These are phyloP conservation scores for Agapanthus africanus DNA, from an alignment of 106 monocot genomes.

Conservation along the genomic window DNA sequence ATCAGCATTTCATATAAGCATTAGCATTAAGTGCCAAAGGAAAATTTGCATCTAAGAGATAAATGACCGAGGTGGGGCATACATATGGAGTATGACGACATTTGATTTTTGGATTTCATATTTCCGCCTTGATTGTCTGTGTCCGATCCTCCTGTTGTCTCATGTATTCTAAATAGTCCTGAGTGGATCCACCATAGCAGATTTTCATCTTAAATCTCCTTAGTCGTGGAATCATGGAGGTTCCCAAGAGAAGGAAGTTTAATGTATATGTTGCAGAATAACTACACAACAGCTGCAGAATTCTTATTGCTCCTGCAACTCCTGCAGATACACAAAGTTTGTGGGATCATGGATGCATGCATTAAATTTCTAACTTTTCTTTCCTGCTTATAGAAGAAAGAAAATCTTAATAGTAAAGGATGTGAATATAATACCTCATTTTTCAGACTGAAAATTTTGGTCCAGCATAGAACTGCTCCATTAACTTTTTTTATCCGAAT, in stretches of 20 bases:
- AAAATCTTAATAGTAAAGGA: neutral
- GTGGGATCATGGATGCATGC: neutral
- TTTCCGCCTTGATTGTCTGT: constrained; percentile 35
- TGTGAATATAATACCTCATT: constrained; percentile 29
- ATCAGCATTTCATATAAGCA: neutral
- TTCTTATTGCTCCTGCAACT: constrained; percentile 32
- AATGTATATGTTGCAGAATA: constrained; percentile 42
- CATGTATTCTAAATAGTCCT: constrained; percentile 20
- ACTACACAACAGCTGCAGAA: constrained; percentile 28
- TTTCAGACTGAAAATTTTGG: constrained; percentile 37
- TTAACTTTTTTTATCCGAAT: constrained; percentile 30
- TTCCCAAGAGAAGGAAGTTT: constrained; percentile 58
- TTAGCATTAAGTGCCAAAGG: neutral
- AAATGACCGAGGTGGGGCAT: neutral
- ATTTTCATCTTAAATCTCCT: constrained; percentile 14
- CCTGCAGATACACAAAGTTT: neutral
- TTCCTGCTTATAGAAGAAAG: too few species aligned
- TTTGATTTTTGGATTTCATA: constrained; percentile 48
- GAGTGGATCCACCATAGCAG: constrained; percentile 47
- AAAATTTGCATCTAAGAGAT: neutral
- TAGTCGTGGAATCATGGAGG: neutral
- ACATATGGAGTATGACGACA: constrained; percentile 20
- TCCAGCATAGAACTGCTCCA: constrained; percentile 58
- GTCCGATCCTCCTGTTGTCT: constrained; percentile 10
- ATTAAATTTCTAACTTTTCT: neutral